Percentiles rank a stretch among this genome's conserved stretches.
These are phyloP conservation scores for Penicillium ucsense DNA, from an alignment of 495 filamentous ascomycete genomes.

Conservation along the genomic window DNA sequence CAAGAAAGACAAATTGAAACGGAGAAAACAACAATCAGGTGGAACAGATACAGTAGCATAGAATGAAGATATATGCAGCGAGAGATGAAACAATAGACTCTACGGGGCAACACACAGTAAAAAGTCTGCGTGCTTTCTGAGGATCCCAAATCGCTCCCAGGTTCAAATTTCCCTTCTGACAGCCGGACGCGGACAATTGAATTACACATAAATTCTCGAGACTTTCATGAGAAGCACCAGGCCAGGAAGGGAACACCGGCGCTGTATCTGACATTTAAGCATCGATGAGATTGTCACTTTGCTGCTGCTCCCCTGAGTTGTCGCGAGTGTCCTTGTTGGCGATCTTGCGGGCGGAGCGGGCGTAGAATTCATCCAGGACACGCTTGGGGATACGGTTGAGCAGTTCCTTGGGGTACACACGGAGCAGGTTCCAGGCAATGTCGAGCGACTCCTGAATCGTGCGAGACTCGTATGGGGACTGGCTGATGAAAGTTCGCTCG, in stretches of 20 bases:
- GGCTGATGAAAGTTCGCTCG: constrained; percentile 83
- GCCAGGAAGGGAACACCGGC: not conserved
- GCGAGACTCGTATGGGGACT: constrained; percentile 84
- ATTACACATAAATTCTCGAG: no score
- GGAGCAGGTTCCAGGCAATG: constrained; percentile 87
- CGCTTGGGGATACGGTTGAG: constrained; percentile 96
- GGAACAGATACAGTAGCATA: constrained; percentile 11
- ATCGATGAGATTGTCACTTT: constrained; percentile 58
- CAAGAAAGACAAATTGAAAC: no score
- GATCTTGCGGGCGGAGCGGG: constrained; percentile 49
- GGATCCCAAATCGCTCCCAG: no score
- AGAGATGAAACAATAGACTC: constrained; percentile 1
- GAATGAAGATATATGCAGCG: constrained; percentile 15
- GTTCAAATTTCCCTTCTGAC: no score
- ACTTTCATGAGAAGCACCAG: no score
- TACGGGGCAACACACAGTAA: no score
- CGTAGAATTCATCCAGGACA: constrained; percentile 86
- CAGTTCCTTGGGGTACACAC: constrained; percentile 94
- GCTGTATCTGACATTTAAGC: constrained; percentile 11
- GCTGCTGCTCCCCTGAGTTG: constrained; percentile 45
- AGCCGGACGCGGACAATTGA: no score
- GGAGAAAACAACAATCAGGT: no score
- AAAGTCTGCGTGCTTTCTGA: no score
- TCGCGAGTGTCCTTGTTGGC: constrained; percentile 63
- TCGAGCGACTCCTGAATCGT: constrained; percentile 88